Evolutionary conservation across 306 rosid species (phyloP), one percentile per base, ranked within the genome.

Genomic region (Fagus sylvatica): DNA sequence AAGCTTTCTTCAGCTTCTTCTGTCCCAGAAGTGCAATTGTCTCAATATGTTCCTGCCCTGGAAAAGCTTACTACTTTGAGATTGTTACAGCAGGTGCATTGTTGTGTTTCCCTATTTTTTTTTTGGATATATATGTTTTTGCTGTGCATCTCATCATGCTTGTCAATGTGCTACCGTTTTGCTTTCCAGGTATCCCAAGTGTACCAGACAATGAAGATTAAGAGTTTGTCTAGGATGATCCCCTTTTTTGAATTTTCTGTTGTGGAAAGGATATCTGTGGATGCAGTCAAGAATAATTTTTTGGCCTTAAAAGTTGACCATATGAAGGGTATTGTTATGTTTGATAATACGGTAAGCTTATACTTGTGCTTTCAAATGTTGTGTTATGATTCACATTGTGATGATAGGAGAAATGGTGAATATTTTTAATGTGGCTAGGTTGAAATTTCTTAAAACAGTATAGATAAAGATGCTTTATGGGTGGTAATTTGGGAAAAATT

Each of bases 291-390:
- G 84, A 93, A 91, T 73, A 87, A 91, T 33, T 96, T 93, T 75
- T 84, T 96, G 33, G 90, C 93, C 3, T 88, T 93, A 98, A 96
- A 90, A 86, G 91, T 96, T 10, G 99, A 96, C 74, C 94, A 96
- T 85, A 90, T 81, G 89, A 91, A 82, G 80, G 91, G 80, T 81
- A 89, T 86, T 36, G 91, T 96, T 72, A 28, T 67, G 53, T 88
- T 85, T 81, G 88, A 84, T 48, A 88, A 74, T 55, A 12, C 53
- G 84, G 91, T 88, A 88, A 78, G 84, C 76, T 57, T 8, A 9
- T 19, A 37, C 36, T 61, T n/a, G 69, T 64, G 43, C 4, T n/a
- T 16, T 64, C 17, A 40, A 64, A 17, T 64, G 34, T 36, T 36
- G 22, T 64, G 46, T 64, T 64, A 34, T 39, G 51, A 36, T 17